Evolutionary conservation across 805 yeast species (phyloP).

Genomic region (Candida sonorensis): DNA sequence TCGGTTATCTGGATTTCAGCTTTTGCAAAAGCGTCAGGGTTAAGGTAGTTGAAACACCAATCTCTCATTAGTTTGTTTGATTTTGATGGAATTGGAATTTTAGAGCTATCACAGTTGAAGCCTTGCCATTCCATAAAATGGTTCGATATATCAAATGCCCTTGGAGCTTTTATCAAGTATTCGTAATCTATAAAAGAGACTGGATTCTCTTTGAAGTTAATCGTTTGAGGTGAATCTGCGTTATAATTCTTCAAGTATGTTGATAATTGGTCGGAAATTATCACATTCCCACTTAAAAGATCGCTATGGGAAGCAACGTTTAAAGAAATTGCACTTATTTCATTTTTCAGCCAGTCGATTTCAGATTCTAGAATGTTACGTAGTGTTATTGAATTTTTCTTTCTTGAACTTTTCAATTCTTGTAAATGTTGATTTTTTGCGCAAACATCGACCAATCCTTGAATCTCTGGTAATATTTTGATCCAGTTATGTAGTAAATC

Average conservation of each 20-base stretch:
- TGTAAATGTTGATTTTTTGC: constrained; percentile 26
- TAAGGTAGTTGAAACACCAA: constrained; percentile 57
- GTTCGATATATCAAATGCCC: constrained; percentile 70
- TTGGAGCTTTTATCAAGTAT: constrained; percentile 63
- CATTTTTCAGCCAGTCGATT: constrained; percentile 44
- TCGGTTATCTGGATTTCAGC: too few relatives aligned
- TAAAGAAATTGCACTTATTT: constrained; percentile 40
- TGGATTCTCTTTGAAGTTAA: constrained; percentile 26
- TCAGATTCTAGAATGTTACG: constrained; percentile 40
- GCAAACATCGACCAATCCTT: constrained; percentile 32
- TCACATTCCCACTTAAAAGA: constrained; percentile 65
- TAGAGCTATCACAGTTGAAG: constrained; percentile 56
- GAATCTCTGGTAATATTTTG: constrained; percentile 46
- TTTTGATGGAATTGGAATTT: constrained; percentile 47
- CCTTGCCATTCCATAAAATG: constrained; percentile 83
- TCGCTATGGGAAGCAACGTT: constrained; percentile 66
- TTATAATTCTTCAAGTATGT: constrained; percentile 7
- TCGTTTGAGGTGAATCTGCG: constrained; percentile 15
- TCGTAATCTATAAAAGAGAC: constrained; percentile 65
- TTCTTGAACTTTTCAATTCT: too few relatives aligned
- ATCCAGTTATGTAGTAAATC: constrained; percentile 58
- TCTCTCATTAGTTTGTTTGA: constrained; percentile 37
- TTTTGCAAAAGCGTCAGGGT: constrained; percentile 12
- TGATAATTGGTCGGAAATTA: constrained; percentile 41
- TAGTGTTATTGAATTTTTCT: constrained; percentile 9